Conservation (phyloP, 2,329 filamentous ascomycete species). For the Talaromyces amestolkiae region DNA sequence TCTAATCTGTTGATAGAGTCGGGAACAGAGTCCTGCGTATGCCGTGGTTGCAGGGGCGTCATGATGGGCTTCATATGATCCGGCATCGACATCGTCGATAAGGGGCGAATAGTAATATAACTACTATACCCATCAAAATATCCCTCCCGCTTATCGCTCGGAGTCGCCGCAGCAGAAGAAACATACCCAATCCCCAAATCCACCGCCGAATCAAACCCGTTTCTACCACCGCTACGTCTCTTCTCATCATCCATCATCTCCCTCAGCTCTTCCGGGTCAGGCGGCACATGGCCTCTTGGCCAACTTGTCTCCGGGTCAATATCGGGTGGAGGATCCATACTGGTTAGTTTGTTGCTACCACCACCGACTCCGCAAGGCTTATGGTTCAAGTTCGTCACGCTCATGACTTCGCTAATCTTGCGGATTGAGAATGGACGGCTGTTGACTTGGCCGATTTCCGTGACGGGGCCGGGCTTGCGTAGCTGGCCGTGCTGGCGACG, state of each 20-base stretch:
- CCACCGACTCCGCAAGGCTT: neutral
- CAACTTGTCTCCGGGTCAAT: neutral
- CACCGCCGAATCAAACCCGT: neutral
- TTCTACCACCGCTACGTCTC: neutral
- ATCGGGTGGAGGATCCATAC: neutral
- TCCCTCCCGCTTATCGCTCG: neutral
- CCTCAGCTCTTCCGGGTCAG: neutral
- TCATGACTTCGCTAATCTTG: neutral
- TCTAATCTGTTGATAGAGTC: neutral
- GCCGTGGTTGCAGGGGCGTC: neutral
- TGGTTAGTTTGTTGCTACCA: neutral
- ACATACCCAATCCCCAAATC: neutral
- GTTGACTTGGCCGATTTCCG: neutral
- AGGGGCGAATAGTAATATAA: neutral
- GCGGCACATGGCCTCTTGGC: neutral
- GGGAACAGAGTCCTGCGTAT: too few species aligned
- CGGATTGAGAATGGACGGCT: neutral
- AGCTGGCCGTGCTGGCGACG: neutral
- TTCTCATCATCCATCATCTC: neutral
- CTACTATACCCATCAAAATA: neutral
- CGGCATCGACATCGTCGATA: neutral
- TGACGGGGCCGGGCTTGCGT: neutral
- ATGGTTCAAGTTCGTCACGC: neutral
- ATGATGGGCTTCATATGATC: neutral
- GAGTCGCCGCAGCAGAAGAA: neutral